Percentiles rank a stretch among this genome's conserved stretches.
phyloP scores from a whole-genome alignment of 129 eudicot genomes.

The Tanacetum coccineum region DNA sequence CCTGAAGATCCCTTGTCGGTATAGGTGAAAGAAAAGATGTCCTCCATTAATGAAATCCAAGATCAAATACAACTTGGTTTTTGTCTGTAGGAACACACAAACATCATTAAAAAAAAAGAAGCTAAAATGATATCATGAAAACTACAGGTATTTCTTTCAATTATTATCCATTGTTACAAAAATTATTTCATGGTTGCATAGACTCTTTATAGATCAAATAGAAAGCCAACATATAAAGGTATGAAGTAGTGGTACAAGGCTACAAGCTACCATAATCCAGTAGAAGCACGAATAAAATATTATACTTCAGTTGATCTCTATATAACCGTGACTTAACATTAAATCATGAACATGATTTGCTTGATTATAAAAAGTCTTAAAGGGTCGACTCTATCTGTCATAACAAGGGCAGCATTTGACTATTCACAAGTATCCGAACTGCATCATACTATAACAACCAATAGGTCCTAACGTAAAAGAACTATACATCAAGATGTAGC shows the following conservation, averaged over 20 bases:
- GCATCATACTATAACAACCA: not conserved
- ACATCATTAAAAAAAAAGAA: not conserved
- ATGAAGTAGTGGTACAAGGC: not conserved
- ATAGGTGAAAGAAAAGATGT: conserved; percentile 88
- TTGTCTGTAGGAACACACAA: conserved; percentile 53
- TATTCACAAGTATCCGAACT: not conserved
- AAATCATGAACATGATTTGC: too few species aligned
- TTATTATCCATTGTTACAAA: not conserved
- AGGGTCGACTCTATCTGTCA: too few species aligned
- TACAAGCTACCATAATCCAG: not conserved
- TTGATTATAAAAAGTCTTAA: too few species aligned
- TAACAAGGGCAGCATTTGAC: not conserved
- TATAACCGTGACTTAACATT: not conserved
- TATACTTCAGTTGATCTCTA: not conserved
- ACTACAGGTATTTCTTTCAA: not conserved
- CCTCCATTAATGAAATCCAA: conserved; percentile 95
- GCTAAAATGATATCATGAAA: not conserved
- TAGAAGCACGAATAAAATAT: not conserved
- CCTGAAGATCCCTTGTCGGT: conserved; percentile 94
- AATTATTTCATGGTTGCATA: not conserved
- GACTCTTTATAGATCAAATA: not conserved
- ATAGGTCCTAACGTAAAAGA: not conserved
- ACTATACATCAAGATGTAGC: too few species aligned
- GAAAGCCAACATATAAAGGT: not conserved
- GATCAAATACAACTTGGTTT: conserved; percentile 86